phyloP scores from a whole-genome alignment of 805 yeast species.

The Candida germanica region DNA sequence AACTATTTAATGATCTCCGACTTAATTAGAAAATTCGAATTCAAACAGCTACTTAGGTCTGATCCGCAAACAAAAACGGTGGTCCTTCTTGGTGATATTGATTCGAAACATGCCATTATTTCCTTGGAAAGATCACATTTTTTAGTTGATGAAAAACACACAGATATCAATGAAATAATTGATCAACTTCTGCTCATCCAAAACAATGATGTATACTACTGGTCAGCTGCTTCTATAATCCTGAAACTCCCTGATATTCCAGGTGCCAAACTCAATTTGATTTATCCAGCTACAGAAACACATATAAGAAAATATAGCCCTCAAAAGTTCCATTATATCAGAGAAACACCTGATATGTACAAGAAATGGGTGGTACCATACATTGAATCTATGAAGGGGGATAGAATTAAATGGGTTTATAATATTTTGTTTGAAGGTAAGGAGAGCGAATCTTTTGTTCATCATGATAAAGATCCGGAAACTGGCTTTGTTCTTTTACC shows the following conservation, averaged over 20 bases:
- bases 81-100: slow-evolving; percentile 68
- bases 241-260: slow-evolving; percentile 50
- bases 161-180: slow-evolving; percentile 15
- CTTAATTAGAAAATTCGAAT: slow-evolving; percentile 37
- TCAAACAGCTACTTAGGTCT: slow-evolving; percentile 45
- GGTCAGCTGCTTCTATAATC: slow-evolving; percentile 61
- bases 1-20: too few species aligned
- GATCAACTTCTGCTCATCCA: slow-evolving; percentile 40
- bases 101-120: slow-evolving; percentile 60
- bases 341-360: slow-evolving; percentile 83
- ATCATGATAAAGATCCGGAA: slow-evolving; percentile 52
- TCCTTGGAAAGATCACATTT: slow-evolving; percentile 74
- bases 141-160: slow-evolving; percentile 20
- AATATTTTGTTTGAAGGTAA: slow-evolving; percentile 79
- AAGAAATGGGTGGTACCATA: slow-evolving; percentile 62
- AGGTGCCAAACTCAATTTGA: slow-evolving; percentile 67
- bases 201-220: slow-evolving; percentile 78
- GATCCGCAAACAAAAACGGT: slow-evolving; percentile 67
- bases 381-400: slow-evolving; percentile 71
- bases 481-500: slow-evolving; percentile 77
- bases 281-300: slow-evolving; percentile 85
- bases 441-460: slow-evolving; percentile 78
- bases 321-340: slow-evolving; percentile 58
- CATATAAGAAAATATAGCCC: slow-evolving; percentile 76
- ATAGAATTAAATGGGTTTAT: slow-evolving; percentile 82